Evolutionary conservation across 2,329 filamentous ascomycete genomes (phyloP), one percentile per base, ranked within the genome.

Genomic region (Apiospora arundinis): DNA sequence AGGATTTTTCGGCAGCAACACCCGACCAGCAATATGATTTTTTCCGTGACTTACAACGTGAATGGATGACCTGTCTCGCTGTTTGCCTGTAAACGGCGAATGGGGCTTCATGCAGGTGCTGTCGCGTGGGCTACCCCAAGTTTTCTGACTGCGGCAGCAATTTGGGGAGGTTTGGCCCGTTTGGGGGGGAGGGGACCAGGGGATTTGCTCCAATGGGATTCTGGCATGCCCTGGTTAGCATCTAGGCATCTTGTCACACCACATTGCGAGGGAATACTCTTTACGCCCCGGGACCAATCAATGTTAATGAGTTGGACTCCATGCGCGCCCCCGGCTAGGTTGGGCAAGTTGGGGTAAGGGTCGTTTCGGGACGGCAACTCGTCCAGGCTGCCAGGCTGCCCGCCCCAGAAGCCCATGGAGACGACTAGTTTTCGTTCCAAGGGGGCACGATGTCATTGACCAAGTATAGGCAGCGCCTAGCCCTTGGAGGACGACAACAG

Each of bases 101-200:
- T 25, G 49, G 49, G 49, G 16, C 25, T 23, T 25, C 52, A 60
- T 60, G 52, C 52, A 60, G 52, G 52, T 23, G 56, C 56, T 63
- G 56, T 63, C 56, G 56, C 56, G 56, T 63, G 56, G 32, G 56
- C 56, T 63, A 63, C 56, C 32, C 56, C 56, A 63, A 63, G 56
- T 63, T 63, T 56, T 48, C 56, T 40, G 56, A 11, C n/a, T 40
- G 56, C 23, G 56, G 32, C 32, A n/a, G 56, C 56, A 23, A 40
- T 63, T 40, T 32, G 56, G 23, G 56, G 52, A 37, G 44, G 12
- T 18, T 14, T 21, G 18, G n/a, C n/a, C n/a, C n/a, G n/a, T n/a
- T n/a, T n/a, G 12, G 32, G 28, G 37, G 28, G 21, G 52, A 18
- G 32, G 52, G 52, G 16, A 37, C 52, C 37, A 32, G 52, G 52